A percentile compares a stretch with the other conserved stretches of the same genome.
phyloP scores from a whole-genome alignment of 2,329 filamentous ascomycete species.

The Talaromyces verruculosus region DNA sequence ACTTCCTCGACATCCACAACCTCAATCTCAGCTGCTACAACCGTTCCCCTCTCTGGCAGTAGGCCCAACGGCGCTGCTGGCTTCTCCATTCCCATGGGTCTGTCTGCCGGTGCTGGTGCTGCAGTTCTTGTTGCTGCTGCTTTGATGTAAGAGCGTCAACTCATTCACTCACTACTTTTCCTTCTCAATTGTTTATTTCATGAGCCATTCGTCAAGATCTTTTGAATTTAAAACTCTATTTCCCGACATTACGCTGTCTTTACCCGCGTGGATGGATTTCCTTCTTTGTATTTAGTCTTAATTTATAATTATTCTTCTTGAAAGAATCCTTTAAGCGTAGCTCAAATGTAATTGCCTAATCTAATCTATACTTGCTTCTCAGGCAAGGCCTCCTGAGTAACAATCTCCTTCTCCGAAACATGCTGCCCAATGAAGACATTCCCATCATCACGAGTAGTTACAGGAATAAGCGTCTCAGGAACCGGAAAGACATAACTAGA shows the following conservation, averaged over 20 bases:
- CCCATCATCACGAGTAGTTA: constrained; percentile 2
- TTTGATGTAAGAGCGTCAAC: background rate
- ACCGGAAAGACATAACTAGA: constrained; percentile 19
- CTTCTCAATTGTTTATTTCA: background rate
- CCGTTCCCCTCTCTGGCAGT: background rate
- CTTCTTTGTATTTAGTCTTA: background rate
- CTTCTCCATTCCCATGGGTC: constrained; percentile 4
- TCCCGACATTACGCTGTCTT: background rate
- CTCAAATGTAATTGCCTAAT: background rate
- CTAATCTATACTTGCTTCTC: constrained; percentile 4
- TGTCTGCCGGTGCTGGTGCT: constrained; percentile 9
- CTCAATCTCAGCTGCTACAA: background rate
- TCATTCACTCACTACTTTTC: background rate
- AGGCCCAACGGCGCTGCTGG: background rate
- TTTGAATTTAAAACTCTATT: background rate
- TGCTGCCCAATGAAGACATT: constrained; percentile 4
- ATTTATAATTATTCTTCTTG: background rate
- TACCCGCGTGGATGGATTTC: background rate
- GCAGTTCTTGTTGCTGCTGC: constrained; percentile 14
- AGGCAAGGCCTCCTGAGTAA: background rate
- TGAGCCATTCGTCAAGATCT: background rate
- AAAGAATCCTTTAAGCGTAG: background rate
- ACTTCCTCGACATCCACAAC: background rate
- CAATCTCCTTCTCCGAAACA: background rate
- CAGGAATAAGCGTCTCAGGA: constrained; percentile 8